These are phyloP conservation scores for Sorghum bicolor DNA, from an alignment of 176 grass and related monocot species.

Conservation along the genomic window Sorghum_bicolor_NCBIv3 NC_012879.2:4927001-4927500, in stretches of 20 bases:
- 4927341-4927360: slow-evolving; percentile 69
- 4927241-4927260: slow-evolving; percentile 31
- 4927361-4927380: slow-evolving; percentile 49
- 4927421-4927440: neutral
- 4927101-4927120: slow-evolving; percentile 93
- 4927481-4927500: neutral
- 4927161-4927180: slow-evolving; percentile 97
- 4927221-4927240: slow-evolving; percentile 11
- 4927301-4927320: slow-evolving; percentile 22
- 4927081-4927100: slow-evolving; percentile 84
- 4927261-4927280: slow-evolving; percentile 27
- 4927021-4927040: slow-evolving; percentile 73
- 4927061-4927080: slow-evolving; percentile 64
- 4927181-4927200: slow-evolving; percentile 68
- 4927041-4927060: slow-evolving; percentile 92
- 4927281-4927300: neutral
- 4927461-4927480: neutral
- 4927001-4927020: slow-evolving; percentile 43
- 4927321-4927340: slow-evolving; percentile 44
- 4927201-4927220: slow-evolving; percentile 91
- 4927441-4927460: neutral
- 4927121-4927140: slow-evolving; percentile 21
- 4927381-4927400: slow-evolving; percentile 32
- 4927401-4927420: slow-evolving; percentile 44
- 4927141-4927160: slow-evolving; percentile 93